Evolutionary conservation across 1,139 yeast genomes (phyloP).

Genomic region (Zygotorulaspora mrakii): DNA sequence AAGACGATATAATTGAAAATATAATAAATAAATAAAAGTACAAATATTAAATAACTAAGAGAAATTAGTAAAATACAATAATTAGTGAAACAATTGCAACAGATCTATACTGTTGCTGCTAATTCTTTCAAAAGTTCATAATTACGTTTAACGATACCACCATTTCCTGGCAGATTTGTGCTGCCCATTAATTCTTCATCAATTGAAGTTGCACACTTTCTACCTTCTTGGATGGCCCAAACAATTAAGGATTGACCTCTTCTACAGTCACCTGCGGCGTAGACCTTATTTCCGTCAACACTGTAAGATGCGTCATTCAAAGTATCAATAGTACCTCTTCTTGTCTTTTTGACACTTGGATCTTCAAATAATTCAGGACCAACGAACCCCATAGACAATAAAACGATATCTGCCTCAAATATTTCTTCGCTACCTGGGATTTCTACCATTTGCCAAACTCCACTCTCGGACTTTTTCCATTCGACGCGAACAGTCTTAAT

Average conservation of each 20-base stretch:
- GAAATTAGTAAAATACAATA: conserved; percentile 10
- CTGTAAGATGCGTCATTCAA: conserved; percentile 64
- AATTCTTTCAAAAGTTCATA: conserved; percentile 69
- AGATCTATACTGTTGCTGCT: conserved; percentile 46
- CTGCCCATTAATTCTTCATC: conserved; percentile 75
- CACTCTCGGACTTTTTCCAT: conserved; percentile 93
- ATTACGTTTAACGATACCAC: conserved; percentile 83
- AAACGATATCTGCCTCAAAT: conserved; percentile 91
- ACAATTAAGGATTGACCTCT: conserved; percentile 97
- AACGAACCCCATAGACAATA: conserved; percentile 94
- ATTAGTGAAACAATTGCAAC: conserved; percentile 10
- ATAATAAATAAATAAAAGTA: background rate
- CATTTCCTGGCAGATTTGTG: conserved; percentile 87
- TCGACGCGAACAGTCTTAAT: conserved; percentile 95
- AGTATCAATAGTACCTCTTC: conserved; percentile 83
- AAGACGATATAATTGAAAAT: background rate
- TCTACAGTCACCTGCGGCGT: conserved; percentile 98
- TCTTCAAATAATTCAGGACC: conserved; percentile 86
- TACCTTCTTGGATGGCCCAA: conserved; percentile 99
- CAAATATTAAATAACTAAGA: background rate
- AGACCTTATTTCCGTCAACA: conserved; percentile 64
- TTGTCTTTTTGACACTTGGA: conserved; percentile 66
- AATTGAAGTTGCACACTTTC: conserved; percentile 96
- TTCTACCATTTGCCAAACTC: conserved; percentile 99
- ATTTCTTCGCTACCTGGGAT: conserved; percentile 91